A percentile compares a stretch with the other conserved stretches of the same genome.
Conservation (phyloP, 2,329 filamentous ascomycete species). For the Apiospora rasikravindrae region DNA sequence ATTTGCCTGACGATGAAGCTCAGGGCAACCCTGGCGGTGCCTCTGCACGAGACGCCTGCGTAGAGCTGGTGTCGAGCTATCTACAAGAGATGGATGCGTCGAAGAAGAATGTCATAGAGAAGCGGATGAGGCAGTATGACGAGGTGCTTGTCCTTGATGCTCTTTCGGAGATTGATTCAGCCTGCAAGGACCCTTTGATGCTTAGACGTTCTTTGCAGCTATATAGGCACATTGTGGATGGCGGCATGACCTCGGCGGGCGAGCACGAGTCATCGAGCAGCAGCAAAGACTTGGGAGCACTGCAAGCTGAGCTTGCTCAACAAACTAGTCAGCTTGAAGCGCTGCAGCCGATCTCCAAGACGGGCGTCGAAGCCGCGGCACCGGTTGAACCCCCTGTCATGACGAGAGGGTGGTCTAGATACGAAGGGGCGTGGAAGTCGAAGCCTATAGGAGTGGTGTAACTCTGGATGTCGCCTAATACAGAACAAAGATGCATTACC, state of each 20-base stretch:
- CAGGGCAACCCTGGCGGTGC: slow-evolving; percentile 18
- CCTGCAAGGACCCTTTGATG: slow-evolving; percentile 48
- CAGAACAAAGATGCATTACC: not conserved
- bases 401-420: slow-evolving; percentile 52
- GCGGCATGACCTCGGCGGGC: slow-evolving; percentile 8
- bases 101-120: slow-evolving; percentile 30
- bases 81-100: slow-evolving; percentile 35
- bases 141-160: slow-evolving; percentile 42
- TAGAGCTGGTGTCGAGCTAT: slow-evolving; percentile 44
- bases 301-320: slow-evolving; percentile 8
- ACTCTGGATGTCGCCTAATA: not conserved
- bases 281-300: not conserved
- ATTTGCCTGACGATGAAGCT: slow-evolving; percentile 40
- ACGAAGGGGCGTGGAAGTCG: slow-evolving; percentile 59
- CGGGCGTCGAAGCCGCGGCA: slow-evolving; percentile 11
- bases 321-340: slow-evolving; percentile 31
- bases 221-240: slow-evolving; percentile 45
- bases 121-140: slow-evolving; percentile 43
- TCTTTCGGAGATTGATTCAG: slow-evolving; percentile 46
- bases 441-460: slow-evolving; percentile 61
- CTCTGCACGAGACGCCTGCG: slow-evolving; percentile 32
- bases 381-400: slow-evolving; percentile 26
- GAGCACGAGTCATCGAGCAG: slow-evolving; percentile 17
- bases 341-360: slow-evolving; percentile 22
- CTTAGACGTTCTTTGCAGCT: slow-evolving; percentile 53